phyloP scores from a whole-genome alignment of 805 yeast genomes.

The Groenewaldozyma tartarivorans region DNA sequence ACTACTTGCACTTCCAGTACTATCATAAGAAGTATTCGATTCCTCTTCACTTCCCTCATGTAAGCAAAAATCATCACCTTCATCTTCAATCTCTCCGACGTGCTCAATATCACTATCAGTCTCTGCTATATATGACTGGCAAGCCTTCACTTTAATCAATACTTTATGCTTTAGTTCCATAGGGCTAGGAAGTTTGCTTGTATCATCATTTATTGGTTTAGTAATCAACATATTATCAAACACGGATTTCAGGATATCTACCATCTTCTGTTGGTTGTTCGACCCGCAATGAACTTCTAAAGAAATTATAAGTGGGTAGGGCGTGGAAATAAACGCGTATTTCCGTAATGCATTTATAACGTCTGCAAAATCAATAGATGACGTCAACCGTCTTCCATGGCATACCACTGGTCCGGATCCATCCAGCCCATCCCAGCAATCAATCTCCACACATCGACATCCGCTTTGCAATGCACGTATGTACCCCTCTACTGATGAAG shows the following conservation, averaged over 20 bases:
- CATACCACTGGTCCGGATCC: slow-evolving; percentile 74
- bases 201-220: slow-evolving; percentile 28
- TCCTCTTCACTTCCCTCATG: background rate
- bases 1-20: background rate
- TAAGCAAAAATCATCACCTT: background rate
- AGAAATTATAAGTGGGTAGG: slow-evolving; percentile 77
- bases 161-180: slow-evolving; percentile 58
- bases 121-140: background rate
- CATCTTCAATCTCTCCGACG: too few species aligned
- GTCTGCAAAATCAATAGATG: slow-evolving; percentile 55
- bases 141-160: slow-evolving; percentile 69
- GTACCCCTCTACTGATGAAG: slow-evolving; percentile 83
- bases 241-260: slow-evolving; percentile 40
- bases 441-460: slow-evolving; percentile 90
- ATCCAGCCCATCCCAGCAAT: slow-evolving; percentile 72
- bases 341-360: slow-evolving; percentile 68
- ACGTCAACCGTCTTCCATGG: slow-evolving; percentile 81
- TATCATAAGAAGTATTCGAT: background rate
- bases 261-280: slow-evolving; percentile 56
- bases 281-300: slow-evolving; percentile 73
- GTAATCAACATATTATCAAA: slow-evolving; percentile 51
- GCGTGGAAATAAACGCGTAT: slow-evolving; percentile 82
- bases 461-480: slow-evolving; percentile 82
- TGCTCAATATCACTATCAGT: slow-evolving; percentile 1
- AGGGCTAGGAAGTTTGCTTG: slow-evolving; percentile 57